A percentile compares a stretch with the other conserved stretches of the same genome.
These are phyloP conservation scores for Erysimum cheiranthoides DNA, from an alignment of 345 rosid genomes.

Conservation along the genomic window DNA sequence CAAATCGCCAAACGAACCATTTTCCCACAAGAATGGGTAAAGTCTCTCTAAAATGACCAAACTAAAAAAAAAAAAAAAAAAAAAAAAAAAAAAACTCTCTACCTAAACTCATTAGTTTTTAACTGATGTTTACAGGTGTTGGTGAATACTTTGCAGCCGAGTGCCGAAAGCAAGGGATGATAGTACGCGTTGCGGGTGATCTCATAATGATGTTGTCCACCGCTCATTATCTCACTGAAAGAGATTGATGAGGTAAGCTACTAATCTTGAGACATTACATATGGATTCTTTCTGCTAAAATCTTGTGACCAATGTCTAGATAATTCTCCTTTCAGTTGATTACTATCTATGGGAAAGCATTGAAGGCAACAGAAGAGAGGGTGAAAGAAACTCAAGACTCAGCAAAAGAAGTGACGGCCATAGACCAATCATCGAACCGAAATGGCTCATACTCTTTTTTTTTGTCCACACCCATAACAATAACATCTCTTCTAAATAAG, in stretches of 20 bases:
- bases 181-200: conserved; percentile 92
- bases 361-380: conserved; percentile 81
- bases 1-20: conserved; percentile 86
- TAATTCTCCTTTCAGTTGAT: conserved; percentile 58
- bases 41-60: conserved; percentile 29
- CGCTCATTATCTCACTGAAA: conserved; percentile 66
- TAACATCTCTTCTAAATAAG: background rate
- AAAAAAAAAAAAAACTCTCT: background rate
- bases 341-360: conserved; percentile 69
- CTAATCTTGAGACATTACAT: no score
- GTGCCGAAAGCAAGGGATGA: conserved; percentile 79
- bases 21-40: conserved; percentile 97
- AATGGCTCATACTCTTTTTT: background rate
- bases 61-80: background rate
- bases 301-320: background rate
- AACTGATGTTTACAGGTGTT: conserved; percentile 54
- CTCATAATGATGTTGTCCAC: conserved; percentile 94
- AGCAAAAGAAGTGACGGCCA: conserved; percentile 48
- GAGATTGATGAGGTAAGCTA: conserved; percentile 74
- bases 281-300: conserved; percentile 3
- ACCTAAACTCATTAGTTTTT: background rate
- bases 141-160: conserved; percentile 90
- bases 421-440: background rate
- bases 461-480: background rate
- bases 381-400: conserved; percentile 84